Base-by-base conservation (phyloP, 2,329 filamentous ascomycete species). In the Claviceps sorghi region DNA sequence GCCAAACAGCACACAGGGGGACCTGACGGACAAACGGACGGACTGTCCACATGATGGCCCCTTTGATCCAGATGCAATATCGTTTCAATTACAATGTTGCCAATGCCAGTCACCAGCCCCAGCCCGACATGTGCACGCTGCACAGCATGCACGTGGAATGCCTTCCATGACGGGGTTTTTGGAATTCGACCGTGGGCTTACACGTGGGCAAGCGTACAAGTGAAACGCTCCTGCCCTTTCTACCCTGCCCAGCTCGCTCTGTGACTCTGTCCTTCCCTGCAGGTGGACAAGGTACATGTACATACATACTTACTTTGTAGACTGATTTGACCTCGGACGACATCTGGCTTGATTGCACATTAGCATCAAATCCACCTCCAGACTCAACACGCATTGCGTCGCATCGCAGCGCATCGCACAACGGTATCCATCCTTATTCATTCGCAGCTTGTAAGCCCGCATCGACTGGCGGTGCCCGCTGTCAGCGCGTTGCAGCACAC, bases 211-310 rank as follows among this genome's bases (percentile, higher is more conserved):
- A n/a, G 36, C 36, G 15, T 38, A 38, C 21, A 22, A 43, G 40
- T 50, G 48, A 50, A 50, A 50, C 40, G 48, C 40, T 42, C 48
- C 48, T 49, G 48, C 48, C 48, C n/a, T 41, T 38, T 38, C 15
- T 38, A 6, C 36, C 17, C 5, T 38, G 36, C 36, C 34, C 34
- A n/a, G 36, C 36, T 4, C 8, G 17, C 17, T 17, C 36, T 38
- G 34, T 15, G 2, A 1, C 13, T 17, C 13, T 13, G 13, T 11
- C 34, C 13, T 15, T 15, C 13, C 34, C 36, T 38, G 36, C 36
- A 15, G 7, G 17, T 15, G 15, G 17, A 38, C 15, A 8, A 38
- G 15, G 13, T 26, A 5, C 26, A 26, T 26, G 26, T n/a, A n/a
- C n/a, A n/a, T n/a, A 5, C 5, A 5, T 26, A 26, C 26, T 26